These are phyloP conservation scores for Zalaria sp. DNA, from an alignment of 2,329 filamentous ascomycete genomes.

Conservation along the genomic window DNA sequence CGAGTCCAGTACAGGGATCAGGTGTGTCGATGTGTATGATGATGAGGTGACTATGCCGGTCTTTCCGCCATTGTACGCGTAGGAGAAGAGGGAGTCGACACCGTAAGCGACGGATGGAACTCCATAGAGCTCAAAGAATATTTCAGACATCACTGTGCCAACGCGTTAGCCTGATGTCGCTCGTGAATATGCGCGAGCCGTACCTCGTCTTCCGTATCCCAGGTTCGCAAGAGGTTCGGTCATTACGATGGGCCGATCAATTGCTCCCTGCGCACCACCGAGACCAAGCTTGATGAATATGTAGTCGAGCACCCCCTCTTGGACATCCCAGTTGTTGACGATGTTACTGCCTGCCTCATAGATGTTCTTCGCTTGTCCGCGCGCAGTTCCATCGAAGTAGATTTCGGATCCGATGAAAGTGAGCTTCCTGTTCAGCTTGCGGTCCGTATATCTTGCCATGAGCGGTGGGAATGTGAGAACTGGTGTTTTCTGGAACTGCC, in stretches of 20 bases:
- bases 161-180: background rate
- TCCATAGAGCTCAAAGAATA: conserved; percentile 89
- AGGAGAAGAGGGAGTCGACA: conserved; percentile 93
- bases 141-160: conserved; percentile 67
- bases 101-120: conserved; percentile 85
- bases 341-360: conserved; percentile 87
- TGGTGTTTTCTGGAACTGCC: conserved; percentile 82
- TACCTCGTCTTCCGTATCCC: conserved; percentile 58
- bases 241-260: conserved; percentile 84
- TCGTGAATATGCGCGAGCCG: conserved; percentile 28
- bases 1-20: conserved; percentile 82
- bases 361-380: conserved; percentile 77
- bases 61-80: conserved; percentile 75
- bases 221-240: conserved; percentile 90
- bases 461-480: conserved; percentile 72
- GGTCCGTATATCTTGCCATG: conserved; percentile 88
- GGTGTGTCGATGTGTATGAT: conserved; percentile 83
- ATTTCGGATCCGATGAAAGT: conserved; percentile 87
- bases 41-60: conserved; percentile 85
- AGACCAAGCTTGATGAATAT: conserved; percentile 88
- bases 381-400: conserved; percentile 84
- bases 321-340: conserved; percentile 93
- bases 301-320: conserved; percentile 90
- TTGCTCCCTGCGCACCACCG: conserved; percentile 55
- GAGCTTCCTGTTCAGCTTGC: conserved; percentile 83